phyloP scores from a whole-genome alignment of 768 basidiomycete species.

The Lyophyllum shimeji region DNA sequence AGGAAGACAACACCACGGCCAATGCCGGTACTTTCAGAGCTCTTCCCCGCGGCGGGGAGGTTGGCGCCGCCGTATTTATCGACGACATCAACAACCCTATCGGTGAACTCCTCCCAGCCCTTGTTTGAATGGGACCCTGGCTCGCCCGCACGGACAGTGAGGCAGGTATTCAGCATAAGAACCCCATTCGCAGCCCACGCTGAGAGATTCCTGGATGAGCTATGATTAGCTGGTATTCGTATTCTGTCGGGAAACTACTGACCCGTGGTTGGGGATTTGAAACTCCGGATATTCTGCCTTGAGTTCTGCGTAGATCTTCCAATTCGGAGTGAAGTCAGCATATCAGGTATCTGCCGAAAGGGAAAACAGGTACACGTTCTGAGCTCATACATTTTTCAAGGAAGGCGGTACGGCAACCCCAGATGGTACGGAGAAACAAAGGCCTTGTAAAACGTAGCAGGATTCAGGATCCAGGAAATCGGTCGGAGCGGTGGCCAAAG shows the following conservation, averaged over 20 bases:
- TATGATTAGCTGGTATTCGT: neutral
- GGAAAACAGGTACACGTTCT: neutral
- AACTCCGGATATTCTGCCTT: slow-evolving; percentile 81
- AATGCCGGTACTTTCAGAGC: slow-evolving; percentile 43
- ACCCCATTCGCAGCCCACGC: slow-evolving; percentile 86
- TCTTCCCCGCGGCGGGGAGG: slow-evolving; percentile 36
- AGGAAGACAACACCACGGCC: slow-evolving; percentile 78
- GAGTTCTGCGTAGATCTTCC: slow-evolving; percentile 86
- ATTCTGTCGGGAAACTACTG: slow-evolving; percentile 23
- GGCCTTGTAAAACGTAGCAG: slow-evolving; percentile 45
- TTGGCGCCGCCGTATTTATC: slow-evolving; percentile 76
- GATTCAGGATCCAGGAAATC: slow-evolving; percentile 9
- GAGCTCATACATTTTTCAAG: slow-evolving; percentile 66
- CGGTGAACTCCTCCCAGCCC: slow-evolving; percentile 94
- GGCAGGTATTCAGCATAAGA: slow-evolving; percentile 87
- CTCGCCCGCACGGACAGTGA: slow-evolving; percentile 77
- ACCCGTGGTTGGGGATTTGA: slow-evolving; percentile 82
- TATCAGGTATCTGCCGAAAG: neutral
- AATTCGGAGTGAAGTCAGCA: slow-evolving; percentile 12
- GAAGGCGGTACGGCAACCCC: slow-evolving; percentile 80
- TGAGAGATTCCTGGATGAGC: slow-evolving; percentile 63
- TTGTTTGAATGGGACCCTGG: slow-evolving; percentile 81
- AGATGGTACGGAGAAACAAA: slow-evolving; percentile 87
- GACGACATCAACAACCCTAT: slow-evolving; percentile 72
- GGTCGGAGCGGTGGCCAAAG: neutral